These are phyloP conservation scores for Nemania sp. DNA, from an alignment of 2,329 filamentous ascomycete species.

Conservation along the genomic window DNA sequence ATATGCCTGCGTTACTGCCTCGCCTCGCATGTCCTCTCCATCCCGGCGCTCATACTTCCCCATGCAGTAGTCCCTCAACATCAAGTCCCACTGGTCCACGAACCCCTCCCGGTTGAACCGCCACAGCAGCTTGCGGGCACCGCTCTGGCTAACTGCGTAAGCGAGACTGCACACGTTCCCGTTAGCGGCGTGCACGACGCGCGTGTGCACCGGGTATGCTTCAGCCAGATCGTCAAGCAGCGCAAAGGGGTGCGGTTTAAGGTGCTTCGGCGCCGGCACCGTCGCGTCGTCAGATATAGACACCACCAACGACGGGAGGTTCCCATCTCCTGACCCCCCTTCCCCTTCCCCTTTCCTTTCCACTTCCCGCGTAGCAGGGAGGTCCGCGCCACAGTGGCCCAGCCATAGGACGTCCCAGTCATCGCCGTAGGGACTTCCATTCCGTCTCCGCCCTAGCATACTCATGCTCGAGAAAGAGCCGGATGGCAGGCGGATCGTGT, in stretches of 20 bases:
- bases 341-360: too few relatives aligned
- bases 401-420: constrained; percentile 48
- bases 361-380: constrained; percentile 27
- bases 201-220: constrained; percentile 51
- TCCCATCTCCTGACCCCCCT: too few relatives aligned
- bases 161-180: constrained; percentile 53
- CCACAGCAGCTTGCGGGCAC: constrained; percentile 54
- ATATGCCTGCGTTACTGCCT: not conserved
- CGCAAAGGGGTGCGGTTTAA: constrained; percentile 46
- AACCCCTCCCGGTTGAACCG: constrained; percentile 46
- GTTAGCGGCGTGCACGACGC: constrained; percentile 52
- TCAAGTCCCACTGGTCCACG: constrained; percentile 47
- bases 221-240: constrained; percentile 38
- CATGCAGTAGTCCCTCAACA: constrained; percentile 47
- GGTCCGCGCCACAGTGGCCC: constrained; percentile 46
- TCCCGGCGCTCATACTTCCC: constrained; percentile 19
- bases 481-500: not conserved
- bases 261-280: constrained; percentile 45
- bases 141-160: constrained; percentile 54
- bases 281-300: constrained; percentile 40
- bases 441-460: too few relatives aligned
- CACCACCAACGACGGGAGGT: constrained; percentile 31
- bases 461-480: not conserved
- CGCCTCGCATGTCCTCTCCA: not conserved
- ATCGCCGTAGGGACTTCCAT: constrained; percentile 37